Base-by-base conservation (phyloP, 2,329 filamentous ascomycete species). In the Lomentospora prolificans region DNA sequence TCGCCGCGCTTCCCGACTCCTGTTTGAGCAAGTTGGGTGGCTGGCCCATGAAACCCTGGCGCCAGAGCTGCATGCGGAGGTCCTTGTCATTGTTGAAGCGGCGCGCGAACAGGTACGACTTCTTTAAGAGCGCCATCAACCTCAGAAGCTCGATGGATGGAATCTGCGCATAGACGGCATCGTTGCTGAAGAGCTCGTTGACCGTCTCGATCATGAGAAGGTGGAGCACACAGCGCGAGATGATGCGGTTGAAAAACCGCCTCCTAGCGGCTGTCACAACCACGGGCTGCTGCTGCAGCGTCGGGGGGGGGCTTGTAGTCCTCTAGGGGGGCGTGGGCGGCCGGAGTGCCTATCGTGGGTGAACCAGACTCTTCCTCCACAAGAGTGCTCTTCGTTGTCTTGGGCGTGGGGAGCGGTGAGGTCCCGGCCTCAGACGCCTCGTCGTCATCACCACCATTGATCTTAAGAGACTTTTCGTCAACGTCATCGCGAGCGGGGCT, bases 171-270 rank as follows among this genome's bases (percentile, higher is more conserved):
- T 99, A 99, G 14, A 99, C 95, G 1, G 88, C 83, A 66, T 97
- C 91, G 69, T 97, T 99, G 63, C 90, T 95, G 75, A 99, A 99
- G 51, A 99, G 83, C 70, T 99, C 95, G 65, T 95, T 95, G 44
- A 99, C 95, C 0, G 95, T 99, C 70, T 99, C 95, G 63, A 99
- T 99, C 90, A 99, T 99, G 60, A 99, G 83, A 2, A 99, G 81
- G 70, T 99, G 95, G 7, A 99, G 77, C 3, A 99, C 95, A 67
- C 94, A 99, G 62, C 95, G 92, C 12, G 92, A 96, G 70, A 99
- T 99, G 69, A 99, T 99, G 62, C 92, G 89, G 73, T 99, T 99
- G 79, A 99, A 99, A 75, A 96, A 96, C 54, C 91, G 87, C 33
- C 94, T 84, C 25, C 94, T 87, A 0, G 94, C 90, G 2, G 90